Conservation (phyloP, 257 asterid genomes). For the Nicotiana noctiflora region DNA sequence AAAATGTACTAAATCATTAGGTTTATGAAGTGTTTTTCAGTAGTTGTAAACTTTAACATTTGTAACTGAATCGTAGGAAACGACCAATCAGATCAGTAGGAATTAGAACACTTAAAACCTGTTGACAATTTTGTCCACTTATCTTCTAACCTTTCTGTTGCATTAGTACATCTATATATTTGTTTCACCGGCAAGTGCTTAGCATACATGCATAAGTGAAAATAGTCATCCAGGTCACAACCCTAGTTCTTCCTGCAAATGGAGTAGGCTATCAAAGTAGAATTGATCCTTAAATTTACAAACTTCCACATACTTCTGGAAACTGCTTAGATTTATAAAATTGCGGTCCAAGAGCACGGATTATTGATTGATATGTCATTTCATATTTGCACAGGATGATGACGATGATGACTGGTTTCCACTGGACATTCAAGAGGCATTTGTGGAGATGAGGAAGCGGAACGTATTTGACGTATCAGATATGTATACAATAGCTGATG, state of each 20-base stretch:
- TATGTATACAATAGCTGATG: slow-evolving; percentile 96
- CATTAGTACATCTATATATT: neutral
- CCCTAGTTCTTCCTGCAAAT: neutral
- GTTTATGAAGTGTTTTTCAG: neutral
- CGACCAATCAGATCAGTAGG: neutral
- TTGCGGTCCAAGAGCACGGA: neutral
- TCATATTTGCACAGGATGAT: slow-evolving; percentile 51
- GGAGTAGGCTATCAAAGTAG: neutral
- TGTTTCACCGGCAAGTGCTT: neutral
- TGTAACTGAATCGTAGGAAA: neutral
- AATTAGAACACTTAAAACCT: slow-evolving; percentile 4
- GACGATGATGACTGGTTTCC: slow-evolving; percentile 98
- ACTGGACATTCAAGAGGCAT: slow-evolving; percentile 79
- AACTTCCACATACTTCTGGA: neutral
- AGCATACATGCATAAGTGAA: neutral
- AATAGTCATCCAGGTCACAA: slow-evolving; percentile 1
- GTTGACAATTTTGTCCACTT: neutral
- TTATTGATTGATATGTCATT: neutral
- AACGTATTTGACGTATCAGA: slow-evolving; percentile 81
- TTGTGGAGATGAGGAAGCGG: slow-evolving; percentile 78
- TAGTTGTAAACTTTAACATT: neutral
- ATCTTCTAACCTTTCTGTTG: neutral
- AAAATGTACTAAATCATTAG: neutral
- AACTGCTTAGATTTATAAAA: neutral
- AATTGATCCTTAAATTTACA: neutral